Evolutionary conservation across 1,284 basidiomycete genomes (phyloP).

Genomic region (Ceratobasidium sp.): DNA sequence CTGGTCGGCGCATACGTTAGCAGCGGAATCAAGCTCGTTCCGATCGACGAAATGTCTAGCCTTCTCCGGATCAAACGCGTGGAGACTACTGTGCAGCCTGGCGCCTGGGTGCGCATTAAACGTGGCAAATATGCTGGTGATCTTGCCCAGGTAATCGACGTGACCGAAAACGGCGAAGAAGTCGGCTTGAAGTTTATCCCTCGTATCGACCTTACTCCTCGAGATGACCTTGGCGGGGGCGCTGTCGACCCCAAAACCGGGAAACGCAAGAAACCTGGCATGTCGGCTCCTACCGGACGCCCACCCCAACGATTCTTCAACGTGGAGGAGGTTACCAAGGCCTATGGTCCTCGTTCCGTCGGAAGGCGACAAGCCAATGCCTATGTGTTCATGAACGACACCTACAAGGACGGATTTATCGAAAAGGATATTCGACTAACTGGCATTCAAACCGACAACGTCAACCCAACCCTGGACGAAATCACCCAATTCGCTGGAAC

Average conservation of each 20-base stretch:
- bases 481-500: slow-evolving; percentile 88
- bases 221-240: slow-evolving; percentile 74
- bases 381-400: slow-evolving; percentile 89
- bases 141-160: slow-evolving; percentile 94
- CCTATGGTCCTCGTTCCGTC: slow-evolving; percentile 82
- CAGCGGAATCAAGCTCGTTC: slow-evolving; percentile 87
- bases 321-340: slow-evolving; percentile 91
- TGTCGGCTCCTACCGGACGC: slow-evolving; percentile 71
- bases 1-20: slow-evolving; percentile 87
- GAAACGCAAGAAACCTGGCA: slow-evolving; percentile 77
- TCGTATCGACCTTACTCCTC: slow-evolving; percentile 94
- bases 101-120: slow-evolving; percentile 96
- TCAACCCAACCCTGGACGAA: slow-evolving; percentile 86
- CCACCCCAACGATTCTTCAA: slow-evolving; percentile 96
- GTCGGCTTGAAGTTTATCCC: slow-evolving; percentile 95
- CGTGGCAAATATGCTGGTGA: slow-evolving; percentile 96
- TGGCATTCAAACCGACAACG: slow-evolving; percentile 92
- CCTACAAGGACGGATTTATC: slow-evolving; percentile 94
- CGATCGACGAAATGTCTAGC: slow-evolving; percentile 98
- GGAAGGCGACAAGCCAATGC: slow-evolving; percentile 65
- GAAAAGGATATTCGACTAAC: slow-evolving; percentile 95
- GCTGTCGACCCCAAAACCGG: slow-evolving; percentile 66
- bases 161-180: slow-evolving; percentile 94
- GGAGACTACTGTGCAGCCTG: slow-evolving; percentile 85
- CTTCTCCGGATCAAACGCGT: slow-evolving; percentile 96